Percentiles rank a stretch among this genome's conserved stretches.
Conservation (phyloP, 495 filamentous ascomycete species). For the Achaetomiella virescens region DNA sequence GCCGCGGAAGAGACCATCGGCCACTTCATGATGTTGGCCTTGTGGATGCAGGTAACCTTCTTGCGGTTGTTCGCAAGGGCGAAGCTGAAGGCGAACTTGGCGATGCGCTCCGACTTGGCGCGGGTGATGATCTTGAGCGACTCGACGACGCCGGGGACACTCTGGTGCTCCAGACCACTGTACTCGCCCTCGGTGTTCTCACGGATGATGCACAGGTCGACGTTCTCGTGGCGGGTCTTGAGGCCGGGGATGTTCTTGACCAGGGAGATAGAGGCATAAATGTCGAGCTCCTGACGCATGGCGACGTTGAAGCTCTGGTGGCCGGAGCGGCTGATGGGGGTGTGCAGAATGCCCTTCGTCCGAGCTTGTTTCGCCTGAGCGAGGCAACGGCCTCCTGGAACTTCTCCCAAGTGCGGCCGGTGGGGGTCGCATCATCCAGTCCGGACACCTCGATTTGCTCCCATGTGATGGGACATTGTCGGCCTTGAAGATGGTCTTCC, state of each 20-base stretch:
- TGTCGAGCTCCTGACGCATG: slow-evolving; percentile 96
- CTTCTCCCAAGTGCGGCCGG: slow-evolving; percentile 85
- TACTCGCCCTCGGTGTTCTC: slow-evolving; percentile 99
- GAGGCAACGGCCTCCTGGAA: slow-evolving; percentile 93
- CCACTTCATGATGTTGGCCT: slow-evolving; percentile 99
- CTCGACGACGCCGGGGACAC: slow-evolving; percentile 92
- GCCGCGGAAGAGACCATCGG: slow-evolving; percentile 95
- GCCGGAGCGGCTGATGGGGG: slow-evolving; percentile 90
- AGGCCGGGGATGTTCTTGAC: slow-evolving; percentile 99
- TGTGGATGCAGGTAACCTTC: slow-evolving; percentile 99
- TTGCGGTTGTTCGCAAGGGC: slow-evolving; percentile 96
- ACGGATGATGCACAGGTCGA: slow-evolving; percentile 98
- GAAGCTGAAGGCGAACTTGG: slow-evolving; percentile 97
- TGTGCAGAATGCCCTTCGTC: slow-evolving; percentile 94
- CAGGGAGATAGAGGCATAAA: slow-evolving; percentile 95
- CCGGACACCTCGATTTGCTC: slow-evolving; percentile 96
- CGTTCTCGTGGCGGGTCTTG: slow-evolving; percentile 89
- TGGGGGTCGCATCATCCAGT: slow-evolving; percentile 65
- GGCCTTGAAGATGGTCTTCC: slow-evolving; percentile 97
- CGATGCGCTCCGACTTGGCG: slow-evolving; percentile 96
- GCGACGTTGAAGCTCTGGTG: slow-evolving; percentile 99
- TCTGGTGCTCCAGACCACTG: slow-evolving; percentile 97
- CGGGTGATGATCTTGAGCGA: slow-evolving; percentile 99
- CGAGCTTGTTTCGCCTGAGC: slow-evolving; percentile 95
- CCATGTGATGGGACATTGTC: slow-evolving; percentile 99